Conservation (phyloP, 2,329 filamentous ascomycete species). For the Aspergillus proliferans region DNA sequence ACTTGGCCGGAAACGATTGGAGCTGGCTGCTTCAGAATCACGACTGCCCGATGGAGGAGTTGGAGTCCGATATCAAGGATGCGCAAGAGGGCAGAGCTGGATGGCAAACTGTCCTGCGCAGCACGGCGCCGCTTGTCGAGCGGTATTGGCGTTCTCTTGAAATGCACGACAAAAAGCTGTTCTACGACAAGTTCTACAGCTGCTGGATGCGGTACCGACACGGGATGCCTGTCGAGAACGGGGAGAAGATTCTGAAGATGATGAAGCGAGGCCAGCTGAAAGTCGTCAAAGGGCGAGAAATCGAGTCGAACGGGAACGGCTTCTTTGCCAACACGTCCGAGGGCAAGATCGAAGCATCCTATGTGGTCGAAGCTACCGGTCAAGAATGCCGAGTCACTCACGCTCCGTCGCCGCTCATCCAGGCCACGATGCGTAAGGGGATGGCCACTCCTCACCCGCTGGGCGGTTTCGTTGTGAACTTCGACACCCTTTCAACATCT, state of each 20-base stretch:
- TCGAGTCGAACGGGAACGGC: slow-evolving; percentile 2
- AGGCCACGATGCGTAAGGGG: slow-evolving; percentile 3
- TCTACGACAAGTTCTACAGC: slow-evolving; percentile 7
- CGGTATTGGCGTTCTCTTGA: slow-evolving; percentile 5
- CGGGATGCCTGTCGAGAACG: slow-evolving; percentile 6
- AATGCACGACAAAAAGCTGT: slow-evolving; percentile 2
- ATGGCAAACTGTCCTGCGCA: slow-evolving; percentile 5
- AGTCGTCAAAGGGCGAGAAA: slow-evolving; percentile 2
- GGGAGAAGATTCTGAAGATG: slow-evolving; percentile 3
- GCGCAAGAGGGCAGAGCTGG: not conserved
- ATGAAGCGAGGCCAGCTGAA: slow-evolving; percentile 4
- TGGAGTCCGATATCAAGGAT: slow-evolving; percentile 1
- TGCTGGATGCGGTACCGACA: slow-evolving; percentile 8
- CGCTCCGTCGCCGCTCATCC: slow-evolving; percentile 4
- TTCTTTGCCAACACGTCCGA: slow-evolving; percentile 3
- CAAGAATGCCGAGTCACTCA: slow-evolving; percentile 5
- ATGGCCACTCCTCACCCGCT: slow-evolving; percentile 3
- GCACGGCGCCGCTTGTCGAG: slow-evolving; percentile 5
- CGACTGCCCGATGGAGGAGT: slow-evolving; percentile 1
- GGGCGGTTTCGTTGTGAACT: slow-evolving; percentile 6
- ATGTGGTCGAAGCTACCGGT: slow-evolving; percentile 7
- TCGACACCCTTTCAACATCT: slow-evolving; percentile 4
- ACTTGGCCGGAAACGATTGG: slow-evolving; percentile 4
- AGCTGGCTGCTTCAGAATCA: slow-evolving; percentile 6
- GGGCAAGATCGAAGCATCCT: slow-evolving; percentile 3